These are phyloP conservation scores for Aspergillus persii DNA, from an alignment of 2,329 filamentous ascomycete genomes.

Conservation along the genomic window DNA sequence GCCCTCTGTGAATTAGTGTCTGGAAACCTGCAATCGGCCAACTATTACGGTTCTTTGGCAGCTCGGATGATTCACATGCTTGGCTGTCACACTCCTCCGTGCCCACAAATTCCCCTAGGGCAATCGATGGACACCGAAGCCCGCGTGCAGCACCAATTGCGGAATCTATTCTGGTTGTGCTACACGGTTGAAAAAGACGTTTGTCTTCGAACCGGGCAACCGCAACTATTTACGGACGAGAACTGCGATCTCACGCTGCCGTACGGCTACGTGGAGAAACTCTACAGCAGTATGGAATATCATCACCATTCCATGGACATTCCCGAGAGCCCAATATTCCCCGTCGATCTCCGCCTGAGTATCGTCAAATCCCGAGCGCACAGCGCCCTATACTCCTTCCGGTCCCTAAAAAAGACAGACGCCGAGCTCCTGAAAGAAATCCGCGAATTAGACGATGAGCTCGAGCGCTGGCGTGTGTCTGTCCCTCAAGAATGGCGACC, in stretches of 20 bases:
- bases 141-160: slow-evolving; percentile 28
- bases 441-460: slow-evolving; percentile 56
- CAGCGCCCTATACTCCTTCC: slow-evolving; percentile 50
- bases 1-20: slow-evolving; percentile 43
- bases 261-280: slow-evolving; percentile 37
- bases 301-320: slow-evolving; percentile 20
- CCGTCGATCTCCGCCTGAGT: slow-evolving; percentile 50
- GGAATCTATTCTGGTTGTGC: slow-evolving; percentile 55
- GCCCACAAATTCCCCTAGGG: slow-evolving; percentile 24
- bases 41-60: slow-evolving; percentile 46
- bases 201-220: slow-evolving; percentile 53
- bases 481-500: slow-evolving; percentile 49
- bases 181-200: slow-evolving; percentile 59
- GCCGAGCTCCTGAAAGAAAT: slow-evolving; percentile 56
- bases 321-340: slow-evolving; percentile 36
- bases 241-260: slow-evolving; percentile 55
- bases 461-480: slow-evolving; percentile 55
- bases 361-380: slow-evolving; percentile 54
- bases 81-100: slow-evolving; percentile 43
- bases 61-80: slow-evolving; percentile 52
- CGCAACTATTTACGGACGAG: slow-evolving; percentile 51
- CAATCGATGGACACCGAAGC: slow-evolving; percentile 12
- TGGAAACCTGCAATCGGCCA: slow-evolving; percentile 48
- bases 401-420: slow-evolving; percentile 51
- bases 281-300: slow-evolving; percentile 22